Base-by-base conservation (phyloP, 306 rosid species). In the Rosa persica region DNA sequence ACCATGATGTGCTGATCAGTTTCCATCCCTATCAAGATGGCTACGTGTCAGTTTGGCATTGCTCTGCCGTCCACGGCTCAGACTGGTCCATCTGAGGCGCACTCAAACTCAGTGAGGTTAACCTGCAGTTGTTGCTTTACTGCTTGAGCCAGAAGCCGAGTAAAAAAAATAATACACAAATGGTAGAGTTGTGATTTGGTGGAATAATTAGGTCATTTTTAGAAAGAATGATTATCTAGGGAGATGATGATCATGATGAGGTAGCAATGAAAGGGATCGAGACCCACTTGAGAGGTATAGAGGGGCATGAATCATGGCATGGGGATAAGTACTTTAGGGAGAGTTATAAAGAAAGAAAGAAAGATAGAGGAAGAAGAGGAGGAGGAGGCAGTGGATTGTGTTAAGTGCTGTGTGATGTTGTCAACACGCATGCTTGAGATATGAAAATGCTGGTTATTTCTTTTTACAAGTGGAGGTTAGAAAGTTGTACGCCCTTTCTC, bases 371-470 rank as follows among this genome's bases (percentile, higher is more conserved):
- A 30, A 52, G 61, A 57, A 3, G 22, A 23, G 38, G 47, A 17
- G 5, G 67, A 36, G 73, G 40, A 22, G 40, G 55, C 42, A 73
- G 27, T 69, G 58, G 81, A 58, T 34, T 52, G 12, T 13, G 69
- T 40, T 55, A 70, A 73, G 87, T 84, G 87, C 77, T 72, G 51
- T 20, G 49, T 84, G 87, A 77, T 76, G 87, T 30, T 40, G 52
- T 80, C 82, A 73, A 77, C 70, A 73, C 81, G 87, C 81, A 43
- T 62, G 85, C 82, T 54, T 76, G 81, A 79, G 55, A 47, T 76
- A 78, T 49, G 74, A 51, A 43, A 43, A 55, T 81, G 15, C 5
- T 36, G 60, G 30, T 9, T 30, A 30, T 30, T 58, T 76, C 47
- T 20, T 69, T 80, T 73, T 42, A 52, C 78, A 54, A 79, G 83